Percentiles rank a stretch among this genome's conserved stretches.
Conservation (phyloP, 257 asterid genomes). For the Fraxinus quadrangulata region DNA sequence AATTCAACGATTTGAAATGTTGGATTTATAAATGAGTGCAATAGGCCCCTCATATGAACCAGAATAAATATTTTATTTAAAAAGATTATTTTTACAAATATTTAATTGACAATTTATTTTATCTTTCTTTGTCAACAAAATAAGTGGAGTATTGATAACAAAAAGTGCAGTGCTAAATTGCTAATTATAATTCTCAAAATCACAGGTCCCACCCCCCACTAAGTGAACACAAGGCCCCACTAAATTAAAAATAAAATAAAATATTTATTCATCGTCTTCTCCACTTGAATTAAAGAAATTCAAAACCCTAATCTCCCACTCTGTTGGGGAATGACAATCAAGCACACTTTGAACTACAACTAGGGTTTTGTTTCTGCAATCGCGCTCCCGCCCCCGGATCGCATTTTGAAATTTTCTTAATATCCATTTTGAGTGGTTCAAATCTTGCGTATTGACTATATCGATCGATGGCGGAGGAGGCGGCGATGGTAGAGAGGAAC, state of each 20-base stretch:
- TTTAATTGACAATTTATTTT: too few relatives aligned
- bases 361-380: neutral
- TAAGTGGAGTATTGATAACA: too few relatives aligned
- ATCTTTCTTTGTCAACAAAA: too few relatives aligned
- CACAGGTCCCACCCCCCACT: too few relatives aligned
- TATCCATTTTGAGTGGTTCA: neutral
- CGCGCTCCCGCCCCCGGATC: neutral
- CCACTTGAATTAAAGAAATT: neutral
- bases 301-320: neutral
- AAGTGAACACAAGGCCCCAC: too few relatives aligned
- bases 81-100: too few relatives aligned
- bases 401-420: neutral
- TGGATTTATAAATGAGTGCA: too few relatives aligned
- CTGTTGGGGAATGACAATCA: neutral
- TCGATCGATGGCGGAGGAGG: constrained; percentile 54
- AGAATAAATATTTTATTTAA: too few relatives aligned
- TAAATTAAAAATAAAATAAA: neutral
- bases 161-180: too few relatives aligned
- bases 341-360: neutral
- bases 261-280: neutral
- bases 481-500: constrained; percentile 38
- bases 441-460: constrained; percentile 5
- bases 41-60: too few relatives aligned
- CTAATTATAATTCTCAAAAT: too few relatives aligned
- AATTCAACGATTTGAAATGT: too few relatives aligned